Percentiles rank a stretch among this genome's conserved stretches.
phyloP scores from a whole-genome alignment of 2,329 filamentous ascomycete genomes.

The Myriosclerotinia duriaeana region DNA sequence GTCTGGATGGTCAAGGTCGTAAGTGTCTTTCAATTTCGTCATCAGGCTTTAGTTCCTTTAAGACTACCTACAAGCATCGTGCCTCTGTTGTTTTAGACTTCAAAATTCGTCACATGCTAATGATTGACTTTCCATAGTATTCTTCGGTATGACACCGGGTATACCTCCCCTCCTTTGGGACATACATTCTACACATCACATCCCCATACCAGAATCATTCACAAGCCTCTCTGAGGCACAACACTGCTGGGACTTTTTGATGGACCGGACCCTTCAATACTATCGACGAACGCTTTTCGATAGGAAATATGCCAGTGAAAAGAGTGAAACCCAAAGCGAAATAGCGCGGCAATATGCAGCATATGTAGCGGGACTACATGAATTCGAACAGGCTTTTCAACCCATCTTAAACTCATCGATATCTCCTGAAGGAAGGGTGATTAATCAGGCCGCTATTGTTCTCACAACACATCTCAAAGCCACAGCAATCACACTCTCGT shows the following conservation, averaged over 20 bases:
- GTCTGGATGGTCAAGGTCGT: conserved; percentile 33
- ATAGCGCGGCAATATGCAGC: conserved; percentile 28
- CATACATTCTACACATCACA: conserved; percentile 34
- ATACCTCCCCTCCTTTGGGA: conserved; percentile 38
- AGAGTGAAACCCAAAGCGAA: conserved; percentile 26
- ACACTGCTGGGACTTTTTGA: conserved; percentile 38
- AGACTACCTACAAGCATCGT: not conserved
- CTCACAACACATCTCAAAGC: conserved; percentile 26
- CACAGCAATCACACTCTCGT: conserved; percentile 31
- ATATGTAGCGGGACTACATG: conserved; percentile 28
- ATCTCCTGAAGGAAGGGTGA: conserved; percentile 28
- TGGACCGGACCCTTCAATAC: conserved; percentile 37
- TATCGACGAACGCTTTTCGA: conserved; percentile 35
- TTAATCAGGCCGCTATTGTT: conserved; percentile 32
- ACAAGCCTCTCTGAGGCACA: conserved; percentile 33
- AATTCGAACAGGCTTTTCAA: conserved; percentile 34
- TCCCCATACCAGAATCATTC: conserved; percentile 35
- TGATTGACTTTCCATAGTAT: conserved; percentile 23
- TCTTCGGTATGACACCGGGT: conserved; percentile 35
- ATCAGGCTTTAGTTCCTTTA: not conserved
- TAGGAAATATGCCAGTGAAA: conserved; percentile 28
- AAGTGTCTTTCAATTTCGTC: not conserved
- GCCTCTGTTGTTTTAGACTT: too few species aligned
- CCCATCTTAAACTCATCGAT: conserved; percentile 34
- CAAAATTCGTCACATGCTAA: not conserved